Percentiles rank a stretch among this genome's conserved stretches.
Evolutionary conservation across 2,329 filamentous ascomycete species (phyloP).

Genomic region (Shiraia bambusicola): DNA sequence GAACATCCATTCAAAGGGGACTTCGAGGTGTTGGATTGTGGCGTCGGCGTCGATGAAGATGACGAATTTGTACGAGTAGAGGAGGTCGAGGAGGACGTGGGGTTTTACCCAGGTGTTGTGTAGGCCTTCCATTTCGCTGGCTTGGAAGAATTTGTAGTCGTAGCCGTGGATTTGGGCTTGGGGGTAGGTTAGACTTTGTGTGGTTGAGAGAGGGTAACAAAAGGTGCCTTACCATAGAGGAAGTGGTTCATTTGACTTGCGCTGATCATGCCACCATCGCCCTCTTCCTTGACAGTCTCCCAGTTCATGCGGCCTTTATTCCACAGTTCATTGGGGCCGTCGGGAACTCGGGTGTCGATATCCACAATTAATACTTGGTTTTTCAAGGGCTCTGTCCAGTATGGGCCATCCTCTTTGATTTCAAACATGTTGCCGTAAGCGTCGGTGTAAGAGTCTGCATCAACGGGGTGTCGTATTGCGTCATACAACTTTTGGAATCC

Average conservation of each 20-base stretch:
- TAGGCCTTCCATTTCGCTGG: conserved; percentile 36
- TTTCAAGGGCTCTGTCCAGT: conserved; percentile 27
- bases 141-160: conserved; percentile 47
- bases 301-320: conserved; percentile 26
- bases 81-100: conserved; percentile 40
- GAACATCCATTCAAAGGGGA: conserved; percentile 52
- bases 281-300: conserved; percentile 16
- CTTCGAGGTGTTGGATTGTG: conserved; percentile 44
- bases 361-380: conserved; percentile 33
- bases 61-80: conserved; percentile 45
- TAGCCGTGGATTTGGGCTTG: conserved; percentile 48
- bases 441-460: conserved; percentile 12
- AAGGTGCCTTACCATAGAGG: conserved; percentile 31
- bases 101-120: conserved; percentile 47
- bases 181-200: not conserved
- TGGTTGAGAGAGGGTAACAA: not conserved
- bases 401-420: conserved; percentile 17
- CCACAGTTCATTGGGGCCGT: conserved; percentile 23
- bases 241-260: conserved; percentile 46
- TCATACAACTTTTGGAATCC: conserved; percentile 13
- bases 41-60: conserved; percentile 50
- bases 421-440: conserved; percentile 10
- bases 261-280: conserved; percentile 37
- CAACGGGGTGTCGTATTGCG: conserved; percentile 13
- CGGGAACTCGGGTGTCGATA: conserved; percentile 31